These are phyloP conservation scores for Cynanchum wilfordii DNA, from an alignment of 257 asterid species.

Conservation along the genomic window DNA sequence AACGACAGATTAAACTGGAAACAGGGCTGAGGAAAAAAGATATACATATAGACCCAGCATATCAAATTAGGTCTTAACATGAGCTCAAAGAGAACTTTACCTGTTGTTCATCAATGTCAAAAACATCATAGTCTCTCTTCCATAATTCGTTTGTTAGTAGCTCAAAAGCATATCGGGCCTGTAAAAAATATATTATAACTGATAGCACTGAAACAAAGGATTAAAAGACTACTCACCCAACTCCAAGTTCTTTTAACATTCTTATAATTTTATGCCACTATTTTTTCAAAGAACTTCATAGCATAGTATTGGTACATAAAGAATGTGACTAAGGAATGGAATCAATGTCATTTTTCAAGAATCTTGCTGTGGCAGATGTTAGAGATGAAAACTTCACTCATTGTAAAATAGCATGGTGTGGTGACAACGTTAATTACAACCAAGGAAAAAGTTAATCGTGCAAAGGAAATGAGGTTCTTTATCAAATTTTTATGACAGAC, in stretches of 20 bases:
- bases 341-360: too few relatives aligned
- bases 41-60: not conserved
- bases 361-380: too few relatives aligned
- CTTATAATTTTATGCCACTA: not conserved
- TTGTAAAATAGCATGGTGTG: too few relatives aligned
- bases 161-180: slow-evolving; percentile 94
- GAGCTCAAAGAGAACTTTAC: slow-evolving; percentile 39
- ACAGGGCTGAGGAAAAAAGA: not conserved
- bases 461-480: not conserved
- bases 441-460: not conserved
- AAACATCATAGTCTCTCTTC: slow-evolving; percentile 93
- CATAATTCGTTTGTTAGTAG: slow-evolving; percentile 65
- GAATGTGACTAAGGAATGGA: too few relatives aligned
- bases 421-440: not conserved
- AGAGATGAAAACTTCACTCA: too few relatives aligned
- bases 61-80: not conserved
- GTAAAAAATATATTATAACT: slow-evolving; percentile 28
- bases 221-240: not conserved
- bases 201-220: not conserved
- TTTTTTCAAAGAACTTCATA: not conserved
- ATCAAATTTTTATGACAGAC: not conserved
- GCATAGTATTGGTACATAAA: too few relatives aligned
- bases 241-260: not conserved
- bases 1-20: not conserved
- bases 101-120: slow-evolving; percentile 61